A percentile compares a stretch with the other conserved stretches of the same genome.
Conservation (phyloP, 805 yeast genomes). For the Candida taoyuanica region DNA sequence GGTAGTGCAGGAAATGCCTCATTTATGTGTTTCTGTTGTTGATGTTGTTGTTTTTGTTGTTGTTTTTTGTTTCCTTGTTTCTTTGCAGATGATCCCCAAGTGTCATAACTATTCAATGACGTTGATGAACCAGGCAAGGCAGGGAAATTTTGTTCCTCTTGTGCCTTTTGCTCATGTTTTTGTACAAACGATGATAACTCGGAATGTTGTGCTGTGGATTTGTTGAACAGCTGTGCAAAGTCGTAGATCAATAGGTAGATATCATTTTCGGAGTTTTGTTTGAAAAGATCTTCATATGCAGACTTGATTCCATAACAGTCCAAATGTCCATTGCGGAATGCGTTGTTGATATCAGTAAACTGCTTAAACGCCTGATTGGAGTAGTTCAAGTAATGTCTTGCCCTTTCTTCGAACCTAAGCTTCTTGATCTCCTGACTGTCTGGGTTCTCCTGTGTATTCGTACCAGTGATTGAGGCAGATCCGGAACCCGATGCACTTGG, state of each 20-base stretch:
- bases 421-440: slow-evolving; percentile 43
- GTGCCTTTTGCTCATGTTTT: slow-evolving; percentile 24
- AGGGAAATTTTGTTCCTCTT: slow-evolving; percentile 44
- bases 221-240: slow-evolving; percentile 50
- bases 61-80: slow-evolving; percentile 16
- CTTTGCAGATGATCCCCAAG: slow-evolving; percentile 16
- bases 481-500: background rate
- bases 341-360: slow-evolving; percentile 46
- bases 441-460: slow-evolving; percentile 21
- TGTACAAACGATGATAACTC: slow-evolving; percentile 31
- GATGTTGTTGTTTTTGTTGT: slow-evolving; percentile 14
- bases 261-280: slow-evolving; percentile 39
- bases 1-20: slow-evolving; percentile 32
- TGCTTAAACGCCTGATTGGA: slow-evolving; percentile 40
- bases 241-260: slow-evolving; percentile 55
- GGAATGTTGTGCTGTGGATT: slow-evolving; percentile 39
- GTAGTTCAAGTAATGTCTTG: slow-evolving; percentile 69
- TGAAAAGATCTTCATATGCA: slow-evolving; percentile 47
- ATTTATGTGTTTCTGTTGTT: slow-evolving; percentile 7
- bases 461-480: no score
- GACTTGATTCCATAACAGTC: slow-evolving; percentile 44
- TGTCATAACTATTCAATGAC: no score
- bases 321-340: slow-evolving; percentile 42
- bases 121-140: slow-evolving; percentile 34
- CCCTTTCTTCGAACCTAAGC: slow-evolving; percentile 75